A percentile compares a stretch with the other conserved stretches of the same genome.
Conservation (phyloP, 331 rosid genomes). For the Quercus lobata region DNA sequence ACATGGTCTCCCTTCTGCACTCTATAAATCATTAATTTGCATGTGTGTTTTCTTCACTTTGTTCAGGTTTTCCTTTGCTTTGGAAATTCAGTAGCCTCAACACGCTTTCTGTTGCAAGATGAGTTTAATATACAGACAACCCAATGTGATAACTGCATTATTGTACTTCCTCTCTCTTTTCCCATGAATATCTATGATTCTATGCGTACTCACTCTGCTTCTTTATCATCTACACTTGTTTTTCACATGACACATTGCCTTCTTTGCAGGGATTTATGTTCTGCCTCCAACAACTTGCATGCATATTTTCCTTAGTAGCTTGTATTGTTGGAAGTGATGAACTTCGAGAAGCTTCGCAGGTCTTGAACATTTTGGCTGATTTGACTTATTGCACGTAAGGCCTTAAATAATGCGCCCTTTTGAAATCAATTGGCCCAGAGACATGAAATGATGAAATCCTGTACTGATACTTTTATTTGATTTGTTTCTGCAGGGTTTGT, state of each 20-base stretch:
- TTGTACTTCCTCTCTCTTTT: constrained; percentile 48
- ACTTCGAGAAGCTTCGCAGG: constrained; percentile 74
- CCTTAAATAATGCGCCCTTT: background rate
- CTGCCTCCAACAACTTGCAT: constrained; percentile 89
- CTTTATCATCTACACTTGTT: background rate
- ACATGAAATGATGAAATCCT: background rate
- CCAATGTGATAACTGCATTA: constrained; percentile 93
- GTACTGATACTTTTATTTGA: constrained; percentile 20
- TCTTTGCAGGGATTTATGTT: constrained; percentile 82
- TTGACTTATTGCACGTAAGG: constrained; percentile 92
- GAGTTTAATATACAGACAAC: constrained; percentile 97
- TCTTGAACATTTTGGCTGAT: constrained; percentile 75
- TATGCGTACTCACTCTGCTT: background rate
- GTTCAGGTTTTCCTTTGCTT: constrained; percentile 88
- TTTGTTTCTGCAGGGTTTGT: constrained; percentile 66
- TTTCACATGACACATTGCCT: background rate
- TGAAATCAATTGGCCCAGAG: background rate
- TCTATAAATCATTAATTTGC: background rate
- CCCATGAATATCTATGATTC: background rate
- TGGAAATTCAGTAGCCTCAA: constrained; percentile 94
- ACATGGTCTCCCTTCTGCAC: background rate
- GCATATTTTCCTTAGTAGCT: constrained; percentile 93
- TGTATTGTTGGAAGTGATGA: constrained; percentile 84
- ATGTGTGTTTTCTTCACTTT: background rate
- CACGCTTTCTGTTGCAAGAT: constrained; percentile 93